Evolutionary conservation across 306 rosid species (phyloP).

Genomic region (Quercus engelmannii): DNA sequence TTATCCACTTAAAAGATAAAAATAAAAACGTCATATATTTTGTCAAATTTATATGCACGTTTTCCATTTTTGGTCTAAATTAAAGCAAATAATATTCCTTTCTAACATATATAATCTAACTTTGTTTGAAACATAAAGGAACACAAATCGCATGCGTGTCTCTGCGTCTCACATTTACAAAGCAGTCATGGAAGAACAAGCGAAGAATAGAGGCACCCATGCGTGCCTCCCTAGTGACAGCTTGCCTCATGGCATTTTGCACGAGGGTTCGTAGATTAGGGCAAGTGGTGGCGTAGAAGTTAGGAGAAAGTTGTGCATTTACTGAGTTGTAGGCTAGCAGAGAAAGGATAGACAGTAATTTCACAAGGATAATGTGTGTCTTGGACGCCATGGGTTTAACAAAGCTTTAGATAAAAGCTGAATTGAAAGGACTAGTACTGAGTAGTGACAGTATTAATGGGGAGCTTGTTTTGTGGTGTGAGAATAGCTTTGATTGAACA

Average conservation of each 20-base stretch:
- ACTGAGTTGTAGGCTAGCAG: constrained; percentile 19
- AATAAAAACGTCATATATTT: neutral
- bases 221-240: constrained; percentile 40
- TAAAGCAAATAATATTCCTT: no score
- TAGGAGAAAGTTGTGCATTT: constrained; percentile 55
- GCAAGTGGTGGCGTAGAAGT: constrained; percentile 53
- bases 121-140: no score
- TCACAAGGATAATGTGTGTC: constrained; percentile 8
- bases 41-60: no score
- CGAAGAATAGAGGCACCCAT: constrained; percentile 79
- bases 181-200: constrained; percentile 88
- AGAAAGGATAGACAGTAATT: constrained; percentile 18
- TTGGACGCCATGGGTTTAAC: constrained; percentile 28
- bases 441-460: no score
- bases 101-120: no score
- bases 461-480: no score
- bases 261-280: constrained; percentile 49
- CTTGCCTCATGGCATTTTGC: constrained; percentile 40
- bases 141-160: no score
- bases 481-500: no score
- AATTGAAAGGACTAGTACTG: no score
- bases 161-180: constrained; percentile 42
- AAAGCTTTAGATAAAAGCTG: neutral
- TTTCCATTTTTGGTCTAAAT: no score
- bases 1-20: neutral